Percentiles rank a stretch among this genome's conserved stretches.
Conservation (phyloP, 1,139 yeast species). For the Taphrina betulina region DNA sequence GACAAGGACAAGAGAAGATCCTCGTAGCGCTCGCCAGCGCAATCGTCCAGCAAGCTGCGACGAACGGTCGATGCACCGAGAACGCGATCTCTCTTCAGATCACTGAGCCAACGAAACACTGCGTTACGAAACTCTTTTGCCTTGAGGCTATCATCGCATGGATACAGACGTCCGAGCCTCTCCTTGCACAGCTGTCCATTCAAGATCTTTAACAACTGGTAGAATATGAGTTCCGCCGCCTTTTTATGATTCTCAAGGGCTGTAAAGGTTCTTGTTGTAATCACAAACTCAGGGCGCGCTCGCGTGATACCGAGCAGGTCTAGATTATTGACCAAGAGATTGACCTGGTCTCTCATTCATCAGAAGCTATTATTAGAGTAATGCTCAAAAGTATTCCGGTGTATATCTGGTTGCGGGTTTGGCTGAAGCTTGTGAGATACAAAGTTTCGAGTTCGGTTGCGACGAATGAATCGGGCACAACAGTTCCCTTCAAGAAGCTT, state of each 20-base stretch:
- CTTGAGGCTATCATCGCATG: slow-evolving; percentile 5
- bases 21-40: slow-evolving; percentile 23
- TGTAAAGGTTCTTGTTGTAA: slow-evolving; percentile 4
- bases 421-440: no score
- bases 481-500: no score
- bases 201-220: slow-evolving; percentile 1
- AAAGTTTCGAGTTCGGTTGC: no score
- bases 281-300: neutral
- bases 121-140: slow-evolving; percentile 17
- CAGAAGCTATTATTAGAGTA: no score
- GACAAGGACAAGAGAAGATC: slow-evolving; percentile 2
- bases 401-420: no score
- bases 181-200: neutral
- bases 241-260: slow-evolving; percentile 13
- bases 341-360: slow-evolving; percentile 10
- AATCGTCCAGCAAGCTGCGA: slow-evolving; percentile 18
- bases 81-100: neutral
- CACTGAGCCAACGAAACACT: slow-evolving; percentile 15
- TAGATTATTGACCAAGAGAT: slow-evolving; percentile 10
- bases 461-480: no score
- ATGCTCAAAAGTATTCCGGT: no score
- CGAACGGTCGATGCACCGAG: slow-evolving; percentile 5
- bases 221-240: slow-evolving; percentile 11
- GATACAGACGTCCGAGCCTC: neutral
- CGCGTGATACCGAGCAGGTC: neutral